Evolutionary conservation across 768 basidiomycete species (phyloP), one percentile per base, ranked within the genome.

Genomic region (Hydnomerulius pinastri): DNA sequence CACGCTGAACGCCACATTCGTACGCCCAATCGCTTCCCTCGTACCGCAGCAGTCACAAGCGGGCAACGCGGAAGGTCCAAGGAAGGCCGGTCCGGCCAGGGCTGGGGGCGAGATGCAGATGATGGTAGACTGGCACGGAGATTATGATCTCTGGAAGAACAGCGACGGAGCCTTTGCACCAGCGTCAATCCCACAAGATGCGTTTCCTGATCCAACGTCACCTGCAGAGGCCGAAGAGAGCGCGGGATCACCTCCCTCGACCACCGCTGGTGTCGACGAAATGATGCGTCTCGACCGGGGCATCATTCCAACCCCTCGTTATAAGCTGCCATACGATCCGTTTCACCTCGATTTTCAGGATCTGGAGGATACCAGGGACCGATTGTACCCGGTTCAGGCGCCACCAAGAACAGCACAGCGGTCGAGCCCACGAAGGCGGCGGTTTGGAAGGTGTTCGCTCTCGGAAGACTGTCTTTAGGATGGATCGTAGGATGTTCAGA

Each of bases 201-300:
- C 51, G 20, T 65, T 62, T 48, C 65, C 55, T 13, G 54, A 57
- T 33, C 60, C 57, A 35, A 65, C 65, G 15, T 13, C 38, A 4
- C 43, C 56, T 11, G 25, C 21, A 11, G n/a, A n/a, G n/a, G n/a
- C n/a, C n/a, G n/a, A n/a, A n/a, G n/a, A n/a, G n/a, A n/a, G n/a
- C n/a, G n/a, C n/a, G n/a, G n/a, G n/a, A n/a, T n/a, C n/a, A n/a
- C 13, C 42, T 32, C 29, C 21, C 38, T 41, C 45, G 11, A 10
- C 9, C 27, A 39, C 48, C 23, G 39, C 51, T 30, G 29, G n/a
- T 33, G 25, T 17, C 39, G 21, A 37, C 25, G 18, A 38, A 21
- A 27, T 29, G 20, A 41, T 20, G 27, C 37, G 30, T 30, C 32
- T 10, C 45, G 17, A 20, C 27, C 3, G 4, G 17, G 36, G 32